A percentile compares a stretch with the other conserved stretches of the same genome.
Evolutionary conservation across 2,329 filamentous ascomycete genomes (phyloP).

Genomic region (Allantophomopsis cytisporea): DNA sequence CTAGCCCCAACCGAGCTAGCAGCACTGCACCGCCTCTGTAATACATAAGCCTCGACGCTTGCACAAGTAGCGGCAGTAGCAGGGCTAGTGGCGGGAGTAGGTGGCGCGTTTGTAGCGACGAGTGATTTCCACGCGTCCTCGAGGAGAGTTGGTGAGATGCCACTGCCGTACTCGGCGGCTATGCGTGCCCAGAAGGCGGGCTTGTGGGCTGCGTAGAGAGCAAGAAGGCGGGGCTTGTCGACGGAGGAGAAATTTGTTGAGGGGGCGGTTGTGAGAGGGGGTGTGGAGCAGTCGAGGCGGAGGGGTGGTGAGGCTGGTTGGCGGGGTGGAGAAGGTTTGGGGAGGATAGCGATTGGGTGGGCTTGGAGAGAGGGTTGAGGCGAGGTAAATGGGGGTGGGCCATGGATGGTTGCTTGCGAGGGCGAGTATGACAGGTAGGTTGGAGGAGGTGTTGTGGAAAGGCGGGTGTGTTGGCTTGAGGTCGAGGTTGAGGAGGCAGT

Average conservation of each 20-base stretch:
- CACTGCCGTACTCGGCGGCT: slow-evolving; percentile 52
- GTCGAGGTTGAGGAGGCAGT: slow-evolving; percentile 42
- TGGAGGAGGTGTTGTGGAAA: slow-evolving; percentile 33
- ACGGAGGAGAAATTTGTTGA: too few species aligned
- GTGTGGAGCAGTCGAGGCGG: slow-evolving; percentile 26
- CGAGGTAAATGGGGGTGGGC: slow-evolving; percentile 28
- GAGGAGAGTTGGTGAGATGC: slow-evolving; percentile 61
- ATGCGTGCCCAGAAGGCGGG: slow-evolving; percentile 53
- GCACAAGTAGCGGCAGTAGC: slow-evolving; percentile 40
- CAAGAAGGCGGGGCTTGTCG: slow-evolving; percentile 37
- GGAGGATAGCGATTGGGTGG: slow-evolving; percentile 36
- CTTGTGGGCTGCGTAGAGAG: slow-evolving; percentile 26
- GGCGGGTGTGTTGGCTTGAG: slow-evolving; percentile 33
- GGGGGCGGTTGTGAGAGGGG: slow-evolving; percentile 18
- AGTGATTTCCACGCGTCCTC: slow-evolving; percentile 43
- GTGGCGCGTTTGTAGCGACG: slow-evolving; percentile 55
- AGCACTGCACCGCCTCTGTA: too few species aligned
- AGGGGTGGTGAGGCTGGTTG: slow-evolving; percentile 31
- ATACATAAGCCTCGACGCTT: slow-evolving; percentile 6
- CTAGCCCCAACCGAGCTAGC: not conserved
- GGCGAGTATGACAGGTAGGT: slow-evolving; percentile 20
- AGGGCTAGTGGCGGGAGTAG: slow-evolving; percentile 24
- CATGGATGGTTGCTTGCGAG: slow-evolving; percentile 8
- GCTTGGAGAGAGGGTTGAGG: slow-evolving; percentile 29
- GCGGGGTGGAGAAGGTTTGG: slow-evolving; percentile 15